Evolutionary conservation across 371 early-diverging fungal species (phyloP).

Genomic region (Batkoa obscura): DNA sequence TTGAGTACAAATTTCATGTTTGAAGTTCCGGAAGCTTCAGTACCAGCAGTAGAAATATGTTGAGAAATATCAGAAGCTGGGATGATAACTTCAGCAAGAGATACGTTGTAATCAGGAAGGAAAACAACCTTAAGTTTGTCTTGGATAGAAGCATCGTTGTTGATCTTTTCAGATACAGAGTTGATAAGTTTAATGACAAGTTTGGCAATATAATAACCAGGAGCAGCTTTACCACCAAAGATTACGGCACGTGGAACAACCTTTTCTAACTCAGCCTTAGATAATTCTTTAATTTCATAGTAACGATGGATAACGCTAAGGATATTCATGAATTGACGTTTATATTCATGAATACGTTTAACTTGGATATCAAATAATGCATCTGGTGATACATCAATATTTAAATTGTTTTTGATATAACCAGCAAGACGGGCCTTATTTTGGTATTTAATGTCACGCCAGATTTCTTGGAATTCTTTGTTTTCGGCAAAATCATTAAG

Average conservation of each 20-base stretch:
- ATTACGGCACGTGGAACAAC: slow-evolving; percentile 60
- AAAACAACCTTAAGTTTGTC: slow-evolving; percentile 75
- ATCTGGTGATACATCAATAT: slow-evolving; percentile 49
- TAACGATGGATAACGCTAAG: slow-evolving; percentile 77
- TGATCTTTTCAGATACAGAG: slow-evolving; percentile 62
- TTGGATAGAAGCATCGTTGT: slow-evolving; percentile 50
- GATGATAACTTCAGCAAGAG: slow-evolving; percentile 71
- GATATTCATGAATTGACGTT: slow-evolving; percentile 93
- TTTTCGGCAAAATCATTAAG: slow-evolving; percentile 39
- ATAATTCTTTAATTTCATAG: slow-evolving; percentile 48
- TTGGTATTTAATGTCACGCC: slow-evolving; percentile 63
- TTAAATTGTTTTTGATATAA: slow-evolving; percentile 40
- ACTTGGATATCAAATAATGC: slow-evolving; percentile 86
- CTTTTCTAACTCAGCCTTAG: slow-evolving; percentile 28
- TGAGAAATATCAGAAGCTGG: slow-evolving; percentile 89
- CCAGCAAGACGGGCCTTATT: slow-evolving; percentile 76
- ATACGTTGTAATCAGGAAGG: slow-evolving; percentile 86
- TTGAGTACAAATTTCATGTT: slow-evolving; percentile 96
- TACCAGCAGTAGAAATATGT: slow-evolving; percentile 81
- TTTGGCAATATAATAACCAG: slow-evolving; percentile 91
- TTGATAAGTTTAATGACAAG: slow-evolving; percentile 89
- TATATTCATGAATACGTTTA: slow-evolving; percentile 91
- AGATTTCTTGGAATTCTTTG: slow-evolving; percentile 43
- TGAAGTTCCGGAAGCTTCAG: slow-evolving; percentile 93
- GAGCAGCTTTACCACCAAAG: slow-evolving; percentile 72